These are phyloP conservation scores for Cucurbita moschata DNA, from an alignment of 306 rosid species.

Conservation along the genomic window DNA sequence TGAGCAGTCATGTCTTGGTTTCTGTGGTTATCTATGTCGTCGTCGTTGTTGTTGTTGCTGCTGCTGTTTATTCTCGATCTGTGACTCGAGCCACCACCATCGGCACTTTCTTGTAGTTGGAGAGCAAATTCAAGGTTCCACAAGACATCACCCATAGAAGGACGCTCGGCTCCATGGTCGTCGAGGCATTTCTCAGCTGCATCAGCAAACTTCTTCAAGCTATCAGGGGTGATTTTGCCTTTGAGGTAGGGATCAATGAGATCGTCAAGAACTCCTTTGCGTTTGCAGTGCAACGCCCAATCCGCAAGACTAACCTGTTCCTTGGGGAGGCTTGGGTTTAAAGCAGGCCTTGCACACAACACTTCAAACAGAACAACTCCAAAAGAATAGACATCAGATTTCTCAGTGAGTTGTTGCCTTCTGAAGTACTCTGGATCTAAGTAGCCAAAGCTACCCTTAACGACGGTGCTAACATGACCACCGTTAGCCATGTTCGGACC, in stretches of 20 bases:
- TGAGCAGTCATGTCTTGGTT: slow-evolving; percentile 20
- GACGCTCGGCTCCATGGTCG: slow-evolving; percentile 28
- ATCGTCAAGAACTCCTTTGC: slow-evolving; percentile 27
- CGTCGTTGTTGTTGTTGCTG: no score
- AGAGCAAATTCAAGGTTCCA: slow-evolving; percentile 44
- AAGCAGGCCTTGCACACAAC: slow-evolving; percentile 36
- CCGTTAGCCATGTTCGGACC: slow-evolving; percentile 33
- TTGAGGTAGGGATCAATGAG: slow-evolving; percentile 30
- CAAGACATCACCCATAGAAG: slow-evolving; percentile 31
- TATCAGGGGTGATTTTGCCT: slow-evolving; percentile 32
- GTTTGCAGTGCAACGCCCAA: slow-evolving; percentile 36
- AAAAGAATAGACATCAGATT: slow-evolving; percentile 39
- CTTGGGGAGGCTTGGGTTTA: slow-evolving; percentile 32
- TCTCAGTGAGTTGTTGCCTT: slow-evolving; percentile 38
- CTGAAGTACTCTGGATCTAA: slow-evolving; percentile 38
- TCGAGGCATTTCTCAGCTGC: slow-evolving; percentile 40
- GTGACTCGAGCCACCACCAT: background rate
- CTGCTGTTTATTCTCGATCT: background rate
- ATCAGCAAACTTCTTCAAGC: slow-evolving; percentile 36
- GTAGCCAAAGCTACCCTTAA: slow-evolving; percentile 42
- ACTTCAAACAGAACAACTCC: slow-evolving; percentile 43
- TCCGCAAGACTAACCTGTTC: slow-evolving; percentile 46
- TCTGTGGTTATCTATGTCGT: slow-evolving; percentile 4
- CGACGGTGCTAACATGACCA: slow-evolving; percentile 43
- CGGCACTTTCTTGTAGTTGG: slow-evolving; percentile 31